Evolutionary conservation across 805 yeast genomes (phyloP).

Genomic region (Sporopachydermia lactativora): DNA sequence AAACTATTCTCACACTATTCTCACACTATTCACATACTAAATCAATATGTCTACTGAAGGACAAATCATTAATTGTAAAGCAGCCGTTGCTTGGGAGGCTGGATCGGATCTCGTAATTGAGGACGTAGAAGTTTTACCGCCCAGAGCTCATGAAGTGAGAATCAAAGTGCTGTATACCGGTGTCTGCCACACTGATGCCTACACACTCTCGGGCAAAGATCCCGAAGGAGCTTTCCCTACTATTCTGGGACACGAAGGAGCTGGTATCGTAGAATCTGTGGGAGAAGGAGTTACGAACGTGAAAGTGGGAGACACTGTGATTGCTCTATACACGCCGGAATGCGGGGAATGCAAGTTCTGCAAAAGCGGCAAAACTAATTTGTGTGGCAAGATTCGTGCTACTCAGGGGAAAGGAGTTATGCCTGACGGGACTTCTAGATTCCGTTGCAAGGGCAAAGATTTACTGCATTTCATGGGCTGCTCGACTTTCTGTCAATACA

Average conservation of each 20-base stretch:
- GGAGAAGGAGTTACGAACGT: constrained; percentile 91
- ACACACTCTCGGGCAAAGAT: constrained; percentile 85
- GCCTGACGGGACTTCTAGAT: constrained; percentile 97
- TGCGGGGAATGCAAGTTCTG: constrained; percentile 94
- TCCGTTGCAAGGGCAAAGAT: constrained; percentile 60
- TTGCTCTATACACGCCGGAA: constrained; percentile 93
- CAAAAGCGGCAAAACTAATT: constrained; percentile 86
- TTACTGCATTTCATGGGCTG: constrained; percentile 95
- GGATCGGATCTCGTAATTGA: constrained; percentile 63
- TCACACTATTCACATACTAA: not conserved
- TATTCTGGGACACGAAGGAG: constrained; percentile 95
- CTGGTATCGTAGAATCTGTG: constrained; percentile 88
- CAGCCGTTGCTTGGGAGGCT: constrained; percentile 98
- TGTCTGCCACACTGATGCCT: constrained; percentile 98
- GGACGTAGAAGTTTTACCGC: constrained; percentile 82
- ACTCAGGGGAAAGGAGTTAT: constrained; percentile 97
- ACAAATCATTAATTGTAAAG: constrained; percentile 65
- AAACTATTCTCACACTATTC: too few relatives aligned
- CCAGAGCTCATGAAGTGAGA: constrained; percentile 95
- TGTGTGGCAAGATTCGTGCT: constrained; percentile 90
- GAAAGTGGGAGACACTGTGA: constrained; percentile 86
- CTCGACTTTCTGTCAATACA: constrained; percentile 92
- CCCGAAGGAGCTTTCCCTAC: constrained; percentile 96
- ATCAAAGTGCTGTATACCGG: constrained; percentile 80
- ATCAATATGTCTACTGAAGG: constrained; percentile 15